Evolutionary conservation across 1,139 yeast genomes (phyloP).

Genomic region (Geotrichum europaeum): DNA sequence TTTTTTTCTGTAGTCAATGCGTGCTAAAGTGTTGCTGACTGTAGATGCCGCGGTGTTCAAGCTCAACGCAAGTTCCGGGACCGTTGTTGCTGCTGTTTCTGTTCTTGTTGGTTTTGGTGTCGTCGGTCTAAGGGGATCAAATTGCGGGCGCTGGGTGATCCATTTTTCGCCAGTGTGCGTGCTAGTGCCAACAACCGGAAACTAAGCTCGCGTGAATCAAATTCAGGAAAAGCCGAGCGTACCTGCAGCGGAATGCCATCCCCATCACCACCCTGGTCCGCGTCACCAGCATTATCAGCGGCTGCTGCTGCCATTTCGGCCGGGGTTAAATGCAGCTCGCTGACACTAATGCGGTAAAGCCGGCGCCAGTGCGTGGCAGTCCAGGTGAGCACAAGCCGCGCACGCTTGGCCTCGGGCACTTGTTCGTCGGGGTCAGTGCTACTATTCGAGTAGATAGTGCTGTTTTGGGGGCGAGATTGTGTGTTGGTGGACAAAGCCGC

Average conservation of each 20-base stretch:
- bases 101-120: background rate
- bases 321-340: background rate
- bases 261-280: background rate
- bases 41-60: background rate
- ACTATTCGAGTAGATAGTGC: background rate
- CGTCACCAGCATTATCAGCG: no score
- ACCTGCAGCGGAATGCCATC: background rate
- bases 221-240: background rate
- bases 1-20: background rate
- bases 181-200: background rate
- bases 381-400: constrained; percentile 3
- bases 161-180: background rate
- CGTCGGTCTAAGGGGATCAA: background rate
- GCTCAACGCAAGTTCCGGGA: background rate
- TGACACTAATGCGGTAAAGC: background rate
- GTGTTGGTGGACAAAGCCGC: background rate
- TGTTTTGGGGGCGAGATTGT: background rate
- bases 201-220: background rate
- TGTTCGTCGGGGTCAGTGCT: background rate
- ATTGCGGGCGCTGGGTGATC: background rate
- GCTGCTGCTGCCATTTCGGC: background rate
- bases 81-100: background rate
- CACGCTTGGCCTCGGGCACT: background rate
- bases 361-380: constrained; percentile 8
- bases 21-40: background rate